Evolutionary conservation across 2,329 filamentous ascomycete genomes (phyloP).

Genomic region (Fusarium sp.): DNA sequence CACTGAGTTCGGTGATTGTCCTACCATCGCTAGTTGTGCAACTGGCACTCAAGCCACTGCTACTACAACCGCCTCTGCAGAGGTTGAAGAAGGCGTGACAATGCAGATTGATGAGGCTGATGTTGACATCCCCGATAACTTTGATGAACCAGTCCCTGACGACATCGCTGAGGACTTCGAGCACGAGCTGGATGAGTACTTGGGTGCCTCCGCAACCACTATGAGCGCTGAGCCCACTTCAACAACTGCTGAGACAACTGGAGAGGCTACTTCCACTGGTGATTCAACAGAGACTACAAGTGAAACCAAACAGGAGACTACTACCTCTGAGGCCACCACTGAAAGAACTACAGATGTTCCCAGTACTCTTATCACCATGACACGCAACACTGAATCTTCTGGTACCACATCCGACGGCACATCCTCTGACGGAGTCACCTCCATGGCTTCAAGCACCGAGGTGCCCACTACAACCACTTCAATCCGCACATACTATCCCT

Average conservation of each 20-base stretch:
- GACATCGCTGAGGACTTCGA: background rate
- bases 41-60: slow-evolving; percentile 17
- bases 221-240: background rate
- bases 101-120: slow-evolving; percentile 11
- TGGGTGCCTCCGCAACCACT: background rate
- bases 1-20: slow-evolving; percentile 15
- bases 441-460: background rate
- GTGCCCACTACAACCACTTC: background rate
- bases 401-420: background rate
- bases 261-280: background rate
- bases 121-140: slow-evolving; percentile 1
- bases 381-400: slow-evolving; percentile 2
- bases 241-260: background rate
- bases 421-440: background rate
- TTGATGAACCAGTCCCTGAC: background rate
- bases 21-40: slow-evolving; percentile 17
- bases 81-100: slow-evolving; percentile 1
- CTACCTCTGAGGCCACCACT: background rate
- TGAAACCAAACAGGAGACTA: background rate
- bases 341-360: slow-evolving; percentile 3
- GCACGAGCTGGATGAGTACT: background rate
- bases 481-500: slow-evolving; percentile 16
- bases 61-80: background rate
- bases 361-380: slow-evolving; percentile 16
- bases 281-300: background rate